Conservation (phyloP, 768 basidiomycete species). For the Pisolithus tinctorius region DNA sequence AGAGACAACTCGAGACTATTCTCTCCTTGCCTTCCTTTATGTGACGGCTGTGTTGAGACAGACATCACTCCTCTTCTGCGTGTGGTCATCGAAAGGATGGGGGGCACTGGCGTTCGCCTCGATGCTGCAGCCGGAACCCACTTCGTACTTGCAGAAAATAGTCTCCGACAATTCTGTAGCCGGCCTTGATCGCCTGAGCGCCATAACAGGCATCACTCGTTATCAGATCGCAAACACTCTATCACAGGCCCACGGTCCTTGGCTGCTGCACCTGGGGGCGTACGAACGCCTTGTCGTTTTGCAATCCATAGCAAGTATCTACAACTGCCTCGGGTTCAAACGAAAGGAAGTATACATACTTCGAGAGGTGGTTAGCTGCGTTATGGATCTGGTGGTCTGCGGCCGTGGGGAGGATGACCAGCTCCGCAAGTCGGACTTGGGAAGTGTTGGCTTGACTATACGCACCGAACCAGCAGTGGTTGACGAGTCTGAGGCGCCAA, state of each 20-base stretch:
- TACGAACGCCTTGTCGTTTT: slow-evolving; percentile 69
- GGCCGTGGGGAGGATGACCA: slow-evolving; percentile 68
- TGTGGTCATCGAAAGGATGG: slow-evolving; percentile 88
- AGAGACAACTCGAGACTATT: slow-evolving; percentile 49
- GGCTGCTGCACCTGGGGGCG: slow-evolving; percentile 73
- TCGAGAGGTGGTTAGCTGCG: slow-evolving; percentile 77
- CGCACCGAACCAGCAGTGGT: slow-evolving; percentile 34
- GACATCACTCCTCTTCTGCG: slow-evolving; percentile 63
- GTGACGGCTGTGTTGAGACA: slow-evolving; percentile 63
- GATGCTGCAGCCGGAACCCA: slow-evolving; percentile 62
- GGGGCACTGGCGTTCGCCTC: slow-evolving; percentile 69
- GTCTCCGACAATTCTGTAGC: slow-evolving; percentile 43
- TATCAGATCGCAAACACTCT: slow-evolving; percentile 57
- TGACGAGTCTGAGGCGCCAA: slow-evolving; percentile 15
- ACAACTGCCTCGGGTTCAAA: slow-evolving; percentile 73
- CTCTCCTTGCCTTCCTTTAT: slow-evolving; percentile 64
- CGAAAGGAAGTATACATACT: slow-evolving; percentile 86
- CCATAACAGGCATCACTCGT: slow-evolving; percentile 64
- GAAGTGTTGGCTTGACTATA: slow-evolving; percentile 40
- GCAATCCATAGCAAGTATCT: slow-evolving; percentile 66
- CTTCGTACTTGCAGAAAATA: slow-evolving; percentile 54
- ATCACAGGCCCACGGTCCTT: slow-evolving; percentile 79
- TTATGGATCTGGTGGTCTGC: slow-evolving; percentile 82
- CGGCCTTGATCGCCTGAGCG: slow-evolving; percentile 58
- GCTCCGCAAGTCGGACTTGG: slow-evolving; percentile 30